Conservation (phyloP, 495 filamentous ascomycete species). For the Cryomyces antarcticus region DNA sequence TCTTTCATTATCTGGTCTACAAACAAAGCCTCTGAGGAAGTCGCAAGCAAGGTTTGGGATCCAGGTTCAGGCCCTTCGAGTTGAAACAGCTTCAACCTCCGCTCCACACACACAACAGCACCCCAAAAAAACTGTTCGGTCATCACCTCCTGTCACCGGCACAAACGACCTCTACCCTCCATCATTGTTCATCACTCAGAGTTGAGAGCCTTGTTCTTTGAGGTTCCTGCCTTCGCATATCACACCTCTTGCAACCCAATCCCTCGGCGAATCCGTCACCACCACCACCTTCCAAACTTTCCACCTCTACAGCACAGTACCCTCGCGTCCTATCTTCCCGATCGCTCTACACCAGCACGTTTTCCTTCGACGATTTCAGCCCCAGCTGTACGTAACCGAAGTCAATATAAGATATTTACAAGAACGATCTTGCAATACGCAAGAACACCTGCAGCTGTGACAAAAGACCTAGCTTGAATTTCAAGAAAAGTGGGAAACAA, state of each 20-base stretch:
- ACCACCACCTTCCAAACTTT: slow-evolving; percentile 11
- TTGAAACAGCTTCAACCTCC: too few species aligned
- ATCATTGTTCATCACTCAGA: not conserved
- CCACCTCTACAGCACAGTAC: slow-evolving; percentile 11
- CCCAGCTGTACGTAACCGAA: slow-evolving; percentile 76
- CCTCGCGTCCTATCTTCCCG: slow-evolving; percentile 13
- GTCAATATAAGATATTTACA: slow-evolving; percentile 24
- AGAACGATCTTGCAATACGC: not conserved
- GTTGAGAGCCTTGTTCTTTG: not conserved
- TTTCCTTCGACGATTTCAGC: slow-evolving; percentile 75
- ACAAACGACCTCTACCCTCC: not conserved
- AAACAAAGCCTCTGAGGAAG: too few species aligned
- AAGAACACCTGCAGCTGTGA: too few species aligned
- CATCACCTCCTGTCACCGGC: slow-evolving; percentile 5
- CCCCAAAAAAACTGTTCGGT: too few species aligned
- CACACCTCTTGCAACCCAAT: slow-evolving; percentile 9
- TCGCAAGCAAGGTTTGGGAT: too few species aligned
- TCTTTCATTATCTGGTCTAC: too few species aligned
- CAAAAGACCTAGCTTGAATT: not conserved
- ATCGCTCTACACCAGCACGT: slow-evolving; percentile 54
- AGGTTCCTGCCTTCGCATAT: slow-evolving; percentile 3
- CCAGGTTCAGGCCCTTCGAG: too few species aligned
- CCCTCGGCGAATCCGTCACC: slow-evolving; percentile 12
- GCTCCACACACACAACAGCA: too few species aligned
- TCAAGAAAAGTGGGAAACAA: not conserved